These are phyloP conservation scores for Trichocomaceae sp. DNA, from an alignment of 2,329 filamentous ascomycete species.

Conservation along the genomic window DNA sequence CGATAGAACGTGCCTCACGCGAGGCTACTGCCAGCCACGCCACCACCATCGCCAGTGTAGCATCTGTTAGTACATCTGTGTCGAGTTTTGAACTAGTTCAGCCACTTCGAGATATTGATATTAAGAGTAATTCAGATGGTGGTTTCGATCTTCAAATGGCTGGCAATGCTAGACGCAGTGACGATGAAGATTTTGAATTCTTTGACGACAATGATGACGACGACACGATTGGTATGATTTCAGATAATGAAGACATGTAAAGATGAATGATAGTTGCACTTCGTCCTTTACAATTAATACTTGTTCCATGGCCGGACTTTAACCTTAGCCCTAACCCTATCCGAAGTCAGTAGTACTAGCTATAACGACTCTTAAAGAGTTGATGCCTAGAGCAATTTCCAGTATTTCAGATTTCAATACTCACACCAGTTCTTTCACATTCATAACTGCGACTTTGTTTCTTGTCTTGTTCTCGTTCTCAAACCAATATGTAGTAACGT, in stretches of 20 bases:
- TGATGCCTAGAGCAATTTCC: too few relatives aligned
- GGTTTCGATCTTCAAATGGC: neutral
- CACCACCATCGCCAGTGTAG: slow-evolving; percentile 17
- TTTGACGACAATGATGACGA: slow-evolving; percentile 12
- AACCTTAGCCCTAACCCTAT: neutral
- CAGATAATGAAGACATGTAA: neutral
- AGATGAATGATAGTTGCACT: neutral
- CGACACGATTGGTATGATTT: slow-evolving; percentile 4
- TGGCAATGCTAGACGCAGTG: neutral
- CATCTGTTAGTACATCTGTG: neutral
- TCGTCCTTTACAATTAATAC: neutral
- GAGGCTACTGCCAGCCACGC: slow-evolving; percentile 27
- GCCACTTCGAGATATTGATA: neutral
- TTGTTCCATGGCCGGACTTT: neutral
- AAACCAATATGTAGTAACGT: too few relatives aligned
- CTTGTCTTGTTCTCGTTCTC: too few relatives aligned
- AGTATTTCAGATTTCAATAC: too few relatives aligned
- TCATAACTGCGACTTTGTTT: too few relatives aligned
- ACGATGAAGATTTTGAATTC: slow-evolving; percentile 5
- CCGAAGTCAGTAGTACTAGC: too few relatives aligned
- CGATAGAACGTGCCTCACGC: slow-evolving; percentile 31
- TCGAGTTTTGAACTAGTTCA: slow-evolving; percentile 7
- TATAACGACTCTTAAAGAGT: too few relatives aligned
- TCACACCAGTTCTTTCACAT: too few relatives aligned
- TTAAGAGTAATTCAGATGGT: neutral